Base-by-base conservation (phyloP, 2,329 filamentous ascomycete species). In the Trichoderma brevicompactum region DNA sequence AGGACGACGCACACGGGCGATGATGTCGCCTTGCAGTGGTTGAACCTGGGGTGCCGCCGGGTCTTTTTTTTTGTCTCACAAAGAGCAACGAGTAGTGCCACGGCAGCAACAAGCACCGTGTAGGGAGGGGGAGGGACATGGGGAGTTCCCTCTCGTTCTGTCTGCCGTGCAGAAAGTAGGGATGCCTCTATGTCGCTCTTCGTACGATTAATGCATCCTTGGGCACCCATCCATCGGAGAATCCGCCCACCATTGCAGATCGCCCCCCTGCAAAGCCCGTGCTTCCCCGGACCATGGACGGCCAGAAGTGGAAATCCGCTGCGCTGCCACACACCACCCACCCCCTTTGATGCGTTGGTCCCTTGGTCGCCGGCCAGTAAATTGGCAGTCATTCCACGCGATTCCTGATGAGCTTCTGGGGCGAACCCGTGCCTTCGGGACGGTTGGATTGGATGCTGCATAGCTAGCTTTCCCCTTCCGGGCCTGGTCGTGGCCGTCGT, bases 261-360 rank as follows among this genome's bases (percentile, higher is more conserved):
- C 34, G 23, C 6, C 12, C 34, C 61, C 61, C 34, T 64, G 61
- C 52, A 13, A 43, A n/a, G 38, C 32, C 34, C 52, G 61, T 64
- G 15, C 61, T 64, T 64, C 61, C 61, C 61, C 61, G 52, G 61
- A 56, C 61, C 50, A 40, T 64, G 61, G 52, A 49, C 43, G 52
- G 28, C 52, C 52, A 64, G 52, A 64, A 49, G 50, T 56, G 53
- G 61, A 56, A 64, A 64, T 64, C 61, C 61, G 61, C 60, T 43
- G 43, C 60, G 52, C 48, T 43, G 60, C 41, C 32, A 54, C 60
- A 54, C 28, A 40, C 52, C 36, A 40, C 52, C 17, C 36, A 48
- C 41, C 34, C 36, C 36, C 43, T 34, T 34, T 56, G 61, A 32
- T 40, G 43, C 8, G 41, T 50, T 55, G 50, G 61, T 64, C 48